A percentile compares a stretch with the other conserved stretches of the same genome.
These are phyloP conservation scores for Venturia carpophila DNA, from an alignment of 2,329 filamentous ascomycete genomes.

Conservation along the genomic window DNA sequence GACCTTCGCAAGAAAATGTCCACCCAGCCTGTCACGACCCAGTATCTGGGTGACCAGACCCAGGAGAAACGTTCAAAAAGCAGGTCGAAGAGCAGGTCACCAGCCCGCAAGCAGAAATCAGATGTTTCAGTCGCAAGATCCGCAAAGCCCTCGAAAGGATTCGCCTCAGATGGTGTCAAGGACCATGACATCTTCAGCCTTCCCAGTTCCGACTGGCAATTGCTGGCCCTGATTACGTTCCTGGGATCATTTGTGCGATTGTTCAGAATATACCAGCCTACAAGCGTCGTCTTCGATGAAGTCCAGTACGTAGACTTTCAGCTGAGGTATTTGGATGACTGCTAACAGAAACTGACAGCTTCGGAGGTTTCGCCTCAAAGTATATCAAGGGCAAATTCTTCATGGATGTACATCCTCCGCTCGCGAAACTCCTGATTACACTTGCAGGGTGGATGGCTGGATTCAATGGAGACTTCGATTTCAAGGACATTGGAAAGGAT, in stretches of 20 bases:
- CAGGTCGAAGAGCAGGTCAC: constrained; percentile 16
- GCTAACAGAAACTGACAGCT: constrained; percentile 48
- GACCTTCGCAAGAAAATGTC: constrained; percentile 11
- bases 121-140: neutral
- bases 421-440: constrained; percentile 94
- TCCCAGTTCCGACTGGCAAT: constrained; percentile 72
- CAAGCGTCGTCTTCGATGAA: constrained; percentile 96
- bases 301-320: constrained; percentile 72
- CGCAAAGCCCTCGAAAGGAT: constrained; percentile 39
- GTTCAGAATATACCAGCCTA: constrained; percentile 93
- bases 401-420: constrained; percentile 98
- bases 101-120: constrained; percentile 13
- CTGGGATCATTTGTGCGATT: constrained; percentile 73
- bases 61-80: constrained; percentile 13
- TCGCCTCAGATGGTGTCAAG: constrained; percentile 69
- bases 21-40: constrained; percentile 3
- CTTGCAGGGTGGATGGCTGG: constrained; percentile 91
- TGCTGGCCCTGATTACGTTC: constrained; percentile 64
- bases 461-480: constrained; percentile 93
- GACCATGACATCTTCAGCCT: constrained; percentile 91
- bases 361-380: constrained; percentile 95
- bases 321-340: neutral
- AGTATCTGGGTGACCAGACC: constrained; percentile 2
- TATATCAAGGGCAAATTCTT: constrained; percentile 99
- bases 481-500: constrained; percentile 99